These are phyloP conservation scores for Penicillium griseofulvum DNA, from an alignment of 2,329 filamentous ascomycete species.

Conservation along the genomic window DNA sequence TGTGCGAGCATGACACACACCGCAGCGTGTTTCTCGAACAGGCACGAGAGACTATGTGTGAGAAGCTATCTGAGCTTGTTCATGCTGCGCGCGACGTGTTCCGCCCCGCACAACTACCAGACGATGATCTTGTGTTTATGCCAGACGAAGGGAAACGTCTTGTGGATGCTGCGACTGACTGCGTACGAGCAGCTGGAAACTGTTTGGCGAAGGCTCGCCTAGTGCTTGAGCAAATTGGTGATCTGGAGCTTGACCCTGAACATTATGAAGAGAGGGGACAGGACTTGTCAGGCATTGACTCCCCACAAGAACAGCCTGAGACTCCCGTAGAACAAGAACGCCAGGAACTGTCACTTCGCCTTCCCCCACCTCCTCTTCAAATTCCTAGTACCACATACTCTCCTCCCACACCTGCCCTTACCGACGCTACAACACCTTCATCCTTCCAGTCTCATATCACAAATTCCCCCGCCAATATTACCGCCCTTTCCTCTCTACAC, in stretches of 20 bases:
- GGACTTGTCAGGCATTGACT: conserved; percentile 17
- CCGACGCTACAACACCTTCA: conserved; percentile 40
- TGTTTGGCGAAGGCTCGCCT: conserved; percentile 83
- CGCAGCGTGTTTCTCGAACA: conserved; percentile 65
- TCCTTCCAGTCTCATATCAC: conserved; percentile 45
- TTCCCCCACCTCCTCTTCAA: conserved; percentile 47
- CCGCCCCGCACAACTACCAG: conserved; percentile 63
- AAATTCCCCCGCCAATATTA: conserved; percentile 29
- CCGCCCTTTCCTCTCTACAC: conserved; percentile 29
- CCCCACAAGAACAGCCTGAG: conserved; percentile 18
- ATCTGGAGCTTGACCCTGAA: conserved; percentile 75
- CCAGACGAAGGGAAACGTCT: conserved; percentile 75
- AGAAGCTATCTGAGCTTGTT: conserved; percentile 75
- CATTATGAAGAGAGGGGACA: conserved; percentile 34
- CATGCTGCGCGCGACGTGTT: conserved; percentile 78
- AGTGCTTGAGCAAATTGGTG: conserved; percentile 83
- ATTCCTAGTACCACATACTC: conserved; percentile 41
- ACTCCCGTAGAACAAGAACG: conserved; percentile 14
- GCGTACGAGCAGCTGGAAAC: conserved; percentile 85
- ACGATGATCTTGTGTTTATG: conserved; percentile 73
- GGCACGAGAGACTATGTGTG: conserved; percentile 73
- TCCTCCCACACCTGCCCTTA: conserved; percentile 36
- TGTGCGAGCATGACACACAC: conserved; percentile 73
- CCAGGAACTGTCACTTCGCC: conserved; percentile 37
- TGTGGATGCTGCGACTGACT: conserved; percentile 75